phyloP scores from a whole-genome alignment of 176 grass and related monocot species.

The Oryza meyeriana region DNA sequence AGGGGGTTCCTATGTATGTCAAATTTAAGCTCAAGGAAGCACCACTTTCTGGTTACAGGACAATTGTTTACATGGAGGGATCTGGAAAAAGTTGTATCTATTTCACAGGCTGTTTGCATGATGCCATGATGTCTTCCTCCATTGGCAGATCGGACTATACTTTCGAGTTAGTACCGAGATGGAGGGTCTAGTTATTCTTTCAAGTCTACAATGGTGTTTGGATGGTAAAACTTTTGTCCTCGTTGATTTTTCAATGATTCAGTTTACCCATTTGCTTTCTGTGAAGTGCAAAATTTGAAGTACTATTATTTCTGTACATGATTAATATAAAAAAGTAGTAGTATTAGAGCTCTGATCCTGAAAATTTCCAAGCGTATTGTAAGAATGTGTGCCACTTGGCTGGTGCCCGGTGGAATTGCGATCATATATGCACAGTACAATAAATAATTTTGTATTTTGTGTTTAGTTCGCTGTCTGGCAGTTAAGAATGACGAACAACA shows the following conservation, averaged over 20 bases:
- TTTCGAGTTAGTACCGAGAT: not conserved
- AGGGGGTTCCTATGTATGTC: not conserved
- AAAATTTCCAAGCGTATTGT: not conserved
- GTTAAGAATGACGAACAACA: not conserved
- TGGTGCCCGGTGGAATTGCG: not conserved
- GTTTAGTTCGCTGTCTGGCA: not conserved
- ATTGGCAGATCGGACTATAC: not conserved
- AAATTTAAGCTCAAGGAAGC: conserved; percentile 12
- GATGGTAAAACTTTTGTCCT: not conserved
- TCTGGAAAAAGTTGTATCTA: not conserved
- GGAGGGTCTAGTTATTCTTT: not conserved
- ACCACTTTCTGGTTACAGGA: conserved; percentile 20
- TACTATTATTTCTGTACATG: not conserved
- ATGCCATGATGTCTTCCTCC: not conserved
- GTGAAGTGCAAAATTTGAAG: not conserved
- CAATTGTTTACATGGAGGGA: conserved; percentile 11
- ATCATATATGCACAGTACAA: not conserved
- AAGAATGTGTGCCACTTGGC: not conserved
- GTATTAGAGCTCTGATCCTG: not conserved
- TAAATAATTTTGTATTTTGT: not conserved
- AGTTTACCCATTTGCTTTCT: not conserved
- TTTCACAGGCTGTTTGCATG: conserved; percentile 2
- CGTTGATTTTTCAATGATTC: not conserved
- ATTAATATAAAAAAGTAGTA: not conserved
- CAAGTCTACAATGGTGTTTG: conserved; percentile 9